A percentile compares a stretch with the other conserved stretches of the same genome.
Conservation (phyloP, 495 filamentous ascomycete species). For the Daldinia grandis region DNA sequence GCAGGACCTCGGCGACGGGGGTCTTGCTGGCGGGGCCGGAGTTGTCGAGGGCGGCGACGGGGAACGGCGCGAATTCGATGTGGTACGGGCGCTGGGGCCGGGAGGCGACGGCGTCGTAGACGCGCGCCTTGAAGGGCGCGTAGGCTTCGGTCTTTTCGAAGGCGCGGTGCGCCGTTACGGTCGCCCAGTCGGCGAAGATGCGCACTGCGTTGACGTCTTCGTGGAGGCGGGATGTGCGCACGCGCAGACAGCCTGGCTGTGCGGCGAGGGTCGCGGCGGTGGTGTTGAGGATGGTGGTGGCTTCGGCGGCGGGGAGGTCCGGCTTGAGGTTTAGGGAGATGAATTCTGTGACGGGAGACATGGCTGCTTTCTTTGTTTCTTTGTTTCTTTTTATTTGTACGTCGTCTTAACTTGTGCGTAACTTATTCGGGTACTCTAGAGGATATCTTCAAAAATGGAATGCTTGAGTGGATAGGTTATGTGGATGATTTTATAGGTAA, state of each 20-base stretch:
- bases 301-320: constrained; percentile 1
- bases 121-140: constrained; percentile 21
- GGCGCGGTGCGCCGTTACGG: constrained; percentile 21
- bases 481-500: not conserved
- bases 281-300: constrained; percentile 7
- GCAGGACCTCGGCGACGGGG: constrained; percentile 26
- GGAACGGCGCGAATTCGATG: constrained; percentile 20
- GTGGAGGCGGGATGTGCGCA: constrained; percentile 21
- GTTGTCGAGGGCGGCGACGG: constrained; percentile 5
- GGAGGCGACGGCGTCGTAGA: constrained; percentile 4
- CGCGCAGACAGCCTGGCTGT: constrained; percentile 30
- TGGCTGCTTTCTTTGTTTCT: constrained; percentile 12
- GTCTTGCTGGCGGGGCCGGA: not conserved
- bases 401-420: not conserved
- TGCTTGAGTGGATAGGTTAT: not conserved
- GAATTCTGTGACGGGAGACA: constrained; percentile 40
- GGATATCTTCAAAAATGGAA: not conserved
- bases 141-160: constrained; percentile 21
- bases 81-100: constrained; percentile 23
- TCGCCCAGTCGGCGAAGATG: constrained; percentile 38
- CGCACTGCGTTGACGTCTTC: constrained; percentile 17
- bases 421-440: not conserved
- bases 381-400: not conserved
- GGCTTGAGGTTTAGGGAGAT: constrained; percentile 19
- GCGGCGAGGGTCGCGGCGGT: constrained; percentile 17